phyloP scores from a whole-genome alignment of 2,329 filamentous ascomycete genomes.

The Cladosporium sp. region DNA sequence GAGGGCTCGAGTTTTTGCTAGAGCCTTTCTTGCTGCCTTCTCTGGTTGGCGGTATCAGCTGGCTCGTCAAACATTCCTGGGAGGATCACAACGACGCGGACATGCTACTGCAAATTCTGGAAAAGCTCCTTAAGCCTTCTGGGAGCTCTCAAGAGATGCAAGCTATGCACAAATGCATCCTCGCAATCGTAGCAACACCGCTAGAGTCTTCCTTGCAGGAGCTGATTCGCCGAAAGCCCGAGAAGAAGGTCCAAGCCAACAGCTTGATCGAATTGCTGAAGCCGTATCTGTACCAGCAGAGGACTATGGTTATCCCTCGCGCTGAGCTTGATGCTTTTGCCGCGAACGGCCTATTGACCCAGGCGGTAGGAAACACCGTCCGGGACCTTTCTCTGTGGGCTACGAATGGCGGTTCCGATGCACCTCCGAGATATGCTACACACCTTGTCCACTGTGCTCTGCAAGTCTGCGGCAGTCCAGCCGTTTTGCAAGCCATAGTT shows the following conservation, averaged over 20 bases:
- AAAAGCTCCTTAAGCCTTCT: conserved; percentile 66
- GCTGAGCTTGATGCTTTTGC: conserved; percentile 68
- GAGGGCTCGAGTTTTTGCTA: conserved; percentile 73
- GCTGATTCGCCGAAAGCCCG: conserved; percentile 63
- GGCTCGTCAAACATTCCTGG: conserved; percentile 67
- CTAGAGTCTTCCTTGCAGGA: conserved; percentile 64
- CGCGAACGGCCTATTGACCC: neutral
- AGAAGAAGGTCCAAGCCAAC: conserved; percentile 65
- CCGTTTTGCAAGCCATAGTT: conserved; percentile 58
- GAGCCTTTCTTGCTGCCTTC: conserved; percentile 79
- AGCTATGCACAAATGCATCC: conserved; percentile 65
- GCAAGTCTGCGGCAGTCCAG: conserved; percentile 58
- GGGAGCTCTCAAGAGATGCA: conserved; percentile 69
- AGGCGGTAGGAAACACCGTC: conserved; percentile 29
- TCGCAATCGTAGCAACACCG: conserved; percentile 66
- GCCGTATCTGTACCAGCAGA: conserved; percentile 53
- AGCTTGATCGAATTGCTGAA: conserved; percentile 61
- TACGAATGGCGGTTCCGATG: conserved; percentile 43
- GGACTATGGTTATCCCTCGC: conserved; percentile 52
- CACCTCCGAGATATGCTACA: conserved; percentile 66
- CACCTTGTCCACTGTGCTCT: conserved; percentile 61
- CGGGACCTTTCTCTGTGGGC: conserved; percentile 62
- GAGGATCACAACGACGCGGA: conserved; percentile 60
- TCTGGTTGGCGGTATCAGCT: conserved; percentile 67
- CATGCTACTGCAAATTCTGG: conserved; percentile 66